Conservation (phyloP, 2,329 filamentous ascomycete species). For the Fusarium irregulare region DNA sequence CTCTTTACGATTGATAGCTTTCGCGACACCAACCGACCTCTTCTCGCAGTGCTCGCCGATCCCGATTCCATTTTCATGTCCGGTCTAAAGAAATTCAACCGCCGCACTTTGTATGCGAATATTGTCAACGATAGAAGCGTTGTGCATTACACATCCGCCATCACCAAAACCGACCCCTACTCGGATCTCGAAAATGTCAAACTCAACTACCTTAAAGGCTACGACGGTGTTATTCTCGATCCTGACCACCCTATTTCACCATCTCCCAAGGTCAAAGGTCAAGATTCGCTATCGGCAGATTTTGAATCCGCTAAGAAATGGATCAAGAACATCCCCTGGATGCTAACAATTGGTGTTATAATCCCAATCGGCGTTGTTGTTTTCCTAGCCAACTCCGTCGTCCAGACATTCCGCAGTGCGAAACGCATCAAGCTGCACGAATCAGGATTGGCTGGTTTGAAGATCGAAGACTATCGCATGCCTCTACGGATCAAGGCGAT, state of each 20-base stretch:
- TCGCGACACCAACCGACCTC: constrained; percentile 81
- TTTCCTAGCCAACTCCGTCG: constrained; percentile 79
- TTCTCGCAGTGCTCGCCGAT: constrained; percentile 85
- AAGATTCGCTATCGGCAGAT: constrained; percentile 49
- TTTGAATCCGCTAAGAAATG: constrained; percentile 50
- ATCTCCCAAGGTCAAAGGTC: constrained; percentile 50
- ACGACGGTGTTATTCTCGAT: constrained; percentile 81
- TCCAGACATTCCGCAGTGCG: constrained; percentile 81
- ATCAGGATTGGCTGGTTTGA: constrained; percentile 73
- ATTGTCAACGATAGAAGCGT: constrained; percentile 87
- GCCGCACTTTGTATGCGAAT: constrained; percentile 85
- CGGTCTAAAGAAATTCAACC: constrained; percentile 79
- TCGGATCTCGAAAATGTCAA: constrained; percentile 73
- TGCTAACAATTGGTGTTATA: constrained; percentile 73
- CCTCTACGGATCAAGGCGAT: constrained; percentile 81
- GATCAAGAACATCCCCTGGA: constrained; percentile 69
- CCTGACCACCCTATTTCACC: constrained; percentile 68
- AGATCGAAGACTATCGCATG: constrained; percentile 77
- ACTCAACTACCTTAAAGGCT: constrained; percentile 79
- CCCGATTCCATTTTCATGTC: constrained; percentile 86
- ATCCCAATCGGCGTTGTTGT: constrained; percentile 77
- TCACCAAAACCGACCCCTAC: constrained; percentile 83
- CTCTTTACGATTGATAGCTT: constrained; percentile 90
- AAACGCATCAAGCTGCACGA: constrained; percentile 83
- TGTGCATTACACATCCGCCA: constrained; percentile 83